These are phyloP conservation scores for Huntiella bhutanensis DNA, from an alignment of 2,329 filamentous ascomycete genomes.

Conservation along the genomic window DNA sequence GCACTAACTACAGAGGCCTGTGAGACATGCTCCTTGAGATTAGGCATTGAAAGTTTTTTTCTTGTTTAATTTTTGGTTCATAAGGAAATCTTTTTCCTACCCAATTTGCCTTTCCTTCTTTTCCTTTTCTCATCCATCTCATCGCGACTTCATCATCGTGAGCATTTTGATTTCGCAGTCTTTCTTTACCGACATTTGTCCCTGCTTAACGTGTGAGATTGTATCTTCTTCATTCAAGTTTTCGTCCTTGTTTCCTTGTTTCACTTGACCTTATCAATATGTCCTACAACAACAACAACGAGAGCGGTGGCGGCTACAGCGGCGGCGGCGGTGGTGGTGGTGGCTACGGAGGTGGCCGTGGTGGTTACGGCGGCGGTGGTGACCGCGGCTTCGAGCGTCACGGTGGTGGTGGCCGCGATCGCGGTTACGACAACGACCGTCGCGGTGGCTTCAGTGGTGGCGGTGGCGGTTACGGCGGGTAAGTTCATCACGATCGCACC, in stretches of 20 bases:
- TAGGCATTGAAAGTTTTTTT: constrained; percentile 1
- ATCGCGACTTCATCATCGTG: constrained; percentile 7
- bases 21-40: too few relatives aligned
- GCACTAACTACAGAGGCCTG: too few relatives aligned
- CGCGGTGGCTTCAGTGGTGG: constrained; percentile 16
- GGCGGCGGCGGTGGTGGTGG: constrained; percentile 17
- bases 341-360: constrained; percentile 17
- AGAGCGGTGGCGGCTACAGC: constrained; percentile 19
- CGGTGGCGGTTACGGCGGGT: constrained; percentile 17
- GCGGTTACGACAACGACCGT: constrained; percentile 22
- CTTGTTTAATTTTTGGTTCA: constrained; percentile 1
- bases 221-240: neutral
- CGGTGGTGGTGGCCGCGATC: constrained; percentile 22
- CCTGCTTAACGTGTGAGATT: neutral
- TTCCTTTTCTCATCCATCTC: constrained; percentile 1
- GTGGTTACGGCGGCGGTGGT: constrained; percentile 17
- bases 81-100: neutral
- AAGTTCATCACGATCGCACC: constrained; percentile 14
- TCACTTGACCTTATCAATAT: constrained; percentile 13
- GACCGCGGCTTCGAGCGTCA: constrained; percentile 17
- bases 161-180: constrained; percentile 3
- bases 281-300: constrained; percentile 27
- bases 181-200: constrained; percentile 8
- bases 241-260: neutral
- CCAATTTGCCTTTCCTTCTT: constrained; percentile 1